Evolutionary conservation across 2,329 filamentous ascomycete species (phyloP).

Genomic region (Endocalyx cinctus): DNA sequence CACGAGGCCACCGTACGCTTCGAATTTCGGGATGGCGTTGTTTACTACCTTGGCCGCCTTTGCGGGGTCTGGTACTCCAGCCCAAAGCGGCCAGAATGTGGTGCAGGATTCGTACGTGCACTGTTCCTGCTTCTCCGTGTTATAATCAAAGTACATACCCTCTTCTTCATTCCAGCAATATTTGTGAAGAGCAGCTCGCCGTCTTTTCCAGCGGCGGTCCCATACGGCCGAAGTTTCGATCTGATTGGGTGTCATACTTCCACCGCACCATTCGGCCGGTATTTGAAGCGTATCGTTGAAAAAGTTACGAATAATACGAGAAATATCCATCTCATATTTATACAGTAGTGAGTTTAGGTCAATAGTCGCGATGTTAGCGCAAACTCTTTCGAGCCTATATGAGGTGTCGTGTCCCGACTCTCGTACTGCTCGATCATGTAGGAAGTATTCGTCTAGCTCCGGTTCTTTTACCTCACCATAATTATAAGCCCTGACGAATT

Average conservation of each 20-base stretch:
- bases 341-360: constrained; percentile 93
- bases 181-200: constrained; percentile 84
- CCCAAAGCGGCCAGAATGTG: constrained; percentile 97
- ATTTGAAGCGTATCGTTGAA: constrained; percentile 82
- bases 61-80: constrained; percentile 76
- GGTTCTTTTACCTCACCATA: constrained; percentile 70
- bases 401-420: constrained; percentile 97
- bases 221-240: constrained; percentile 80
- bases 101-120: constrained; percentile 86
- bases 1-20: constrained; percentile 80
- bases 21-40: constrained; percentile 79
- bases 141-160: constrained; percentile 98
- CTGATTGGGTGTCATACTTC: constrained; percentile 61
- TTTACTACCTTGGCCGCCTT: constrained; percentile 82
- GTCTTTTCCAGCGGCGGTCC: constrained; percentile 82
- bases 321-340: constrained; percentile 96
- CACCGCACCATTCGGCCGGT: constrained; percentile 74
- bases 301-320: constrained; percentile 74
- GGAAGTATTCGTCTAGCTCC: constrained; percentile 89
- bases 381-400: constrained; percentile 84
- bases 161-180: constrained; percentile 88
- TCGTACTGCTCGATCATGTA: constrained; percentile 91
- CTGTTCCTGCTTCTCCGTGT: constrained; percentile 76
- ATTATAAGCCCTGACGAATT: constrained; percentile 91
- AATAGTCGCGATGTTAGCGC: constrained; percentile 85